These are phyloP conservation scores for Cryphonectria naterciae DNA, from an alignment of 2,329 filamentous ascomycete genomes.

Conservation along the genomic window DNA sequence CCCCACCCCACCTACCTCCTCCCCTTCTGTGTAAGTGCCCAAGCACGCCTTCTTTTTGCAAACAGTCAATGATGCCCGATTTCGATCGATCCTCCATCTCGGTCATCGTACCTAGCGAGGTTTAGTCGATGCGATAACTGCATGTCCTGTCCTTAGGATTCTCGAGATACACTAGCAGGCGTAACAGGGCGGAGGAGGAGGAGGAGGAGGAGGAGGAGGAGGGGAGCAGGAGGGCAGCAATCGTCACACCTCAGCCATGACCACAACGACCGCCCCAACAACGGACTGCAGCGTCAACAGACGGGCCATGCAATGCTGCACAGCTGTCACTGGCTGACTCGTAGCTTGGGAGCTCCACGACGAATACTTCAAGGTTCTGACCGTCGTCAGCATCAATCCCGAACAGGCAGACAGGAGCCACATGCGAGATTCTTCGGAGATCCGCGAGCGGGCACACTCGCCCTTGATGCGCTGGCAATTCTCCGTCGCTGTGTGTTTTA, in stretches of 20 bases:
- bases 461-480: constrained; percentile 14
- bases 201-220: too few species aligned
- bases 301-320: background rate
- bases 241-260: background rate
- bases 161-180: background rate
- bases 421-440: constrained; percentile 12
- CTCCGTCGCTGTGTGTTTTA: background rate
- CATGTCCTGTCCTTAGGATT: background rate
- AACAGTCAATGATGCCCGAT: background rate
- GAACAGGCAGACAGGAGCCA: background rate
- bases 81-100: background rate
- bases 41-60: background rate
- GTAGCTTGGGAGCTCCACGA: background rate
- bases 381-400: constrained; percentile 2
- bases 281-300: background rate
- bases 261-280: background rate
- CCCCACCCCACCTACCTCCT: background rate
- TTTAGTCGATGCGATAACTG: background rate
- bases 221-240: background rate
- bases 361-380: constrained; percentile 1
- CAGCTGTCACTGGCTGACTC: constrained; percentile 7
- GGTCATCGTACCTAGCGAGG: background rate
- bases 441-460: constrained; percentile 14
- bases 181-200: background rate
- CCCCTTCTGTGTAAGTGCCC: background rate